phyloP scores from a whole-genome alignment of 306 rosid species.

The Cyclanthera cordifolia region DNA sequence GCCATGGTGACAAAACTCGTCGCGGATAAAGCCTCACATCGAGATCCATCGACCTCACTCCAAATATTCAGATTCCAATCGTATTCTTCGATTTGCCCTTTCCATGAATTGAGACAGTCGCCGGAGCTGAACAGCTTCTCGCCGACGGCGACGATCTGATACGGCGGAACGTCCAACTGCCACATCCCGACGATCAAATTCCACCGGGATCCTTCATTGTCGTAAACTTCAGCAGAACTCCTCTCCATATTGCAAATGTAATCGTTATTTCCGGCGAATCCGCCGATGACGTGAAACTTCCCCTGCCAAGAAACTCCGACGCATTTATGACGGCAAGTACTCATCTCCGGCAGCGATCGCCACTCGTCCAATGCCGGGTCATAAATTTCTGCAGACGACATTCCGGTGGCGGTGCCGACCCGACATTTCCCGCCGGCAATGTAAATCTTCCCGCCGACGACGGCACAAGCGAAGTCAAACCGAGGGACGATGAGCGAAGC shows the following conservation, averaged over 20 bases:
- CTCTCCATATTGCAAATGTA: constrained; percentile 12
- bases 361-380: constrained; percentile 20
- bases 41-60: constrained; percentile 28
- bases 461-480: constrained; percentile 23
- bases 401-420: constrained; percentile 7
- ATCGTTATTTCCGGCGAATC: constrained; percentile 18
- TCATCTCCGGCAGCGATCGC: constrained; percentile 21
- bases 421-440: constrained; percentile 24
- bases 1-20: constrained; percentile 25
- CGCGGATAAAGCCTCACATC: background rate
- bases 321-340: constrained; percentile 16
- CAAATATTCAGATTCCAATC: constrained; percentile 22
- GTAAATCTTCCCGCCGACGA: constrained; percentile 16
- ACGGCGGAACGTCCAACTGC: constrained; percentile 26
- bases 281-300: constrained; percentile 20
- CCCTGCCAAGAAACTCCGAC: constrained; percentile 24
- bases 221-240: constrained; percentile 27
- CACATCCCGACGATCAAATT: constrained; percentile 21
- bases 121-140: constrained; percentile 24
- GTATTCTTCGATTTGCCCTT: constrained; percentile 21
- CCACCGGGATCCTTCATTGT: constrained; percentile 9
- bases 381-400: constrained; percentile 22
- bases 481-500: constrained; percentile 19
- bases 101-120: constrained; percentile 27
- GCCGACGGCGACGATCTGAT: constrained; percentile 21